Evolutionary conservation across 2,329 filamentous ascomycete genomes (phyloP).

Genomic region (Orbilia brochopaga): DNA sequence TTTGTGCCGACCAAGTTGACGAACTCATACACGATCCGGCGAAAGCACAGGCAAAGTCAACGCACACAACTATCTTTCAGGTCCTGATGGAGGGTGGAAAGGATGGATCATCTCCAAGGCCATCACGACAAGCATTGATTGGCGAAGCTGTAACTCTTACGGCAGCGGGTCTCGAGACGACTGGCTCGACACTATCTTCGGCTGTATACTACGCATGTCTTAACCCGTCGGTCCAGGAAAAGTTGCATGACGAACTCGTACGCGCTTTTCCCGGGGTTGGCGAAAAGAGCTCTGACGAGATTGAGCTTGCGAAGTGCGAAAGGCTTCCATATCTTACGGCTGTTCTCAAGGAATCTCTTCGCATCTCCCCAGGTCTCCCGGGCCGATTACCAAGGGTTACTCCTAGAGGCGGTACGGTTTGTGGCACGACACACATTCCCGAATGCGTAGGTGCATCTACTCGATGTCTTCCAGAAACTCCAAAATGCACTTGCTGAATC

Average conservation of each 20-base stretch:
- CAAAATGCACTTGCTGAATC: no score
- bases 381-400: constrained; percentile 9
- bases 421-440: constrained; percentile 9
- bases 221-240: not conserved
- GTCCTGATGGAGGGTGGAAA: not conserved
- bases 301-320: not conserved
- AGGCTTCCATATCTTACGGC: constrained; percentile 16
- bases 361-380: not conserved
- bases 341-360: constrained; percentile 17
- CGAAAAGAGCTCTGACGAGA: not conserved
- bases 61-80: not conserved
- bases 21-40: not conserved
- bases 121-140: not conserved
- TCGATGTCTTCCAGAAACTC: no score
- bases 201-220: not conserved
- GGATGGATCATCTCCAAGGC: not conserved
- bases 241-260: not conserved
- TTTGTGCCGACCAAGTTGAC: not conserved
- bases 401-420: constrained; percentile 7
- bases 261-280: not conserved
- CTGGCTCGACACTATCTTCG: not conserved
- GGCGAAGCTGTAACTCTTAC: not conserved
- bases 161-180: not conserved
- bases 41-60: not conserved
- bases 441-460: constrained; percentile 4